Conservation (phyloP, 2,329 filamentous ascomycete species). For the Macrophomina phaseolina region DNA sequence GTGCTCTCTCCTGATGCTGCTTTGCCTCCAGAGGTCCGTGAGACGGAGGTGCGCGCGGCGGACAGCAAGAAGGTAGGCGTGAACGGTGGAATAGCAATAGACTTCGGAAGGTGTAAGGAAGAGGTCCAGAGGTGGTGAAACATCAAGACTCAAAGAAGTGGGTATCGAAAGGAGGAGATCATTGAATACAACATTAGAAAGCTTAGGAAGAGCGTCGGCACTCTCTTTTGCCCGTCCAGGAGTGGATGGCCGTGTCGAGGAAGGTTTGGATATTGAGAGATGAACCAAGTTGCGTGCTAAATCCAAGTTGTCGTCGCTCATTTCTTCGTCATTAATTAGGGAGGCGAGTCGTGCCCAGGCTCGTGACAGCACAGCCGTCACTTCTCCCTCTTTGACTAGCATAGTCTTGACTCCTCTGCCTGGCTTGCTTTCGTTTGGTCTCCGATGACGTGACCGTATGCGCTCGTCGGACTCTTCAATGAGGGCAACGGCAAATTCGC, state of each 20-base stretch:
- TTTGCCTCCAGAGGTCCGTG: slow-evolving; percentile 85
- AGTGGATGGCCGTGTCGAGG: slow-evolving; percentile 44
- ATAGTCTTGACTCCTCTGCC: slow-evolving; percentile 59
- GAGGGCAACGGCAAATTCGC: slow-evolving; percentile 88
- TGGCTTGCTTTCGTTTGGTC: slow-evolving; percentile 44
- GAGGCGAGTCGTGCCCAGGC: slow-evolving; percentile 82
- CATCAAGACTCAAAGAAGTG: slow-evolving; percentile 71
- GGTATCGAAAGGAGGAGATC: slow-evolving; percentile 83
- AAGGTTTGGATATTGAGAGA: slow-evolving; percentile 65
- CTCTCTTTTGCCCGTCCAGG: slow-evolving; percentile 45
- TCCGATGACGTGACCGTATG: slow-evolving; percentile 72
- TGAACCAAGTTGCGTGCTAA: slow-evolving; percentile 78
- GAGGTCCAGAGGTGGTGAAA: slow-evolving; percentile 82
- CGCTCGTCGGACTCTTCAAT: slow-evolving; percentile 84
- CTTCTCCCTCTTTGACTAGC: slow-evolving; percentile 84
- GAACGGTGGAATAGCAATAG: slow-evolving; percentile 80
- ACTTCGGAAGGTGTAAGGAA: slow-evolving; percentile 81
- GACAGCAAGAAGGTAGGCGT: slow-evolving; percentile 84
- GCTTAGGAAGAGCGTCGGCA: slow-evolving; percentile 41
- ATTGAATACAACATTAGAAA: slow-evolving; percentile 66
- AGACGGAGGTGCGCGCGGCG: slow-evolving; percentile 84
- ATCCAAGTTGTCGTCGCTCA: slow-evolving; percentile 75
- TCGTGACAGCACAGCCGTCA: slow-evolving; percentile 74
- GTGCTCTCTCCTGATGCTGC: slow-evolving; percentile 75
- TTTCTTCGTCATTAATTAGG: slow-evolving; percentile 78